phyloP scores from a whole-genome alignment of 75 land plant species.

The Larix kaempferi region DNA sequence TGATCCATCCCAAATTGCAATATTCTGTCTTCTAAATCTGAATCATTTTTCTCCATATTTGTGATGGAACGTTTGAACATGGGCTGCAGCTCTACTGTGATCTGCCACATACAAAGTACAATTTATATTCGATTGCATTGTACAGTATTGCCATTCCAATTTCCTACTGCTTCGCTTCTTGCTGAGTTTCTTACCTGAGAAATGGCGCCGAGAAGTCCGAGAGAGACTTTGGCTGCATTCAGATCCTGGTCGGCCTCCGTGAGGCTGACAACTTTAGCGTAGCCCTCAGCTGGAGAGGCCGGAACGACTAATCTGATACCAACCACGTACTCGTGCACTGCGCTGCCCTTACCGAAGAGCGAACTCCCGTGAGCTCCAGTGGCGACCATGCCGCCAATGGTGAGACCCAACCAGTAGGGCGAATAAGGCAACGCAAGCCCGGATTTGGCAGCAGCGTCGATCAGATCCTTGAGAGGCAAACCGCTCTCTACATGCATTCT shows the following conservation, averaged over 20 bases:
- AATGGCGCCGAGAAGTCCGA: slow-evolving; percentile 79
- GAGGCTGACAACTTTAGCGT: slow-evolving; percentile 38
- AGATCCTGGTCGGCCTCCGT: slow-evolving; percentile 25
- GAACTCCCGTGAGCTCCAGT: slow-evolving; percentile 61
- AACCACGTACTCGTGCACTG: slow-evolving; percentile 41
- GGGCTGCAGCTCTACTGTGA: slow-evolving; percentile 51
- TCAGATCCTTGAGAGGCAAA: no score
- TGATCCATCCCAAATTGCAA: slow-evolving; percentile 29
- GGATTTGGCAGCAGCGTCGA: slow-evolving; percentile 17
- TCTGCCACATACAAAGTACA: slow-evolving; percentile 10
- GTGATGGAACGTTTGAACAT: slow-evolving; percentile 69
- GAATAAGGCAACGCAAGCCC: slow-evolving; percentile 35
- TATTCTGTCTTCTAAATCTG: slow-evolving; percentile 27
- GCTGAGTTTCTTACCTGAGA: slow-evolving; percentile 40
- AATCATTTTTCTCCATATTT: slow-evolving; percentile 32
- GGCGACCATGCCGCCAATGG: slow-evolving; percentile 36
- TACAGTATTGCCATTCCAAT: no score
- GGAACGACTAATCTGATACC: slow-evolving; percentile 29
- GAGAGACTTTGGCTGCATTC: slow-evolving; percentile 66
- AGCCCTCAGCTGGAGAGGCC: slow-evolving; percentile 36
- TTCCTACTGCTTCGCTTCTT: no score
- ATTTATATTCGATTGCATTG: no score
- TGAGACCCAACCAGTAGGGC: slow-evolving; percentile 49
- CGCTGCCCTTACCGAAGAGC: slow-evolving; percentile 35
- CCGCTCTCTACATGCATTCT: no score